phyloP scores from a whole-genome alignment of 2,329 filamentous ascomycete species.

The Aspergillus latus region DNA sequence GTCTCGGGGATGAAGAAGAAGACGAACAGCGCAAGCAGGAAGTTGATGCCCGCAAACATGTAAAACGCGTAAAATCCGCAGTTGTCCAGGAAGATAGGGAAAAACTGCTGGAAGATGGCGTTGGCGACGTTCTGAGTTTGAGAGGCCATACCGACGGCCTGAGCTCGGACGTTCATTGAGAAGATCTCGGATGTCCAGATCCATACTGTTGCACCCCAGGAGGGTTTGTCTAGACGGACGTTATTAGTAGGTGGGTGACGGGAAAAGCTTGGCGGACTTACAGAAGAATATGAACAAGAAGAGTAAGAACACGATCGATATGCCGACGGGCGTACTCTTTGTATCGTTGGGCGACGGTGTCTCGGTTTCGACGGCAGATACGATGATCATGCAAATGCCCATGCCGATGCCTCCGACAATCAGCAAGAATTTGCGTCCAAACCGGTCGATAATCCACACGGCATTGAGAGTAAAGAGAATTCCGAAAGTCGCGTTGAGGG shows the following conservation, averaged over 20 bases:
- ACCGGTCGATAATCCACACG: constrained; percentile 70
- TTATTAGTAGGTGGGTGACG: constrained; percentile 25
- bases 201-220: constrained; percentile 69
- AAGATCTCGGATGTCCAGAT: constrained; percentile 71
- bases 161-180: constrained; percentile 69
- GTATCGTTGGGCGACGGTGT: constrained; percentile 55
- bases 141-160: constrained; percentile 67
- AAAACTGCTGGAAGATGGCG: constrained; percentile 68
- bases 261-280: constrained; percentile 13
- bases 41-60: constrained; percentile 55
- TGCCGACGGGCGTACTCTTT: constrained; percentile 62
- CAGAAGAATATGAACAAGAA: constrained; percentile 61
- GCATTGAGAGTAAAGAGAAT: constrained; percentile 73
- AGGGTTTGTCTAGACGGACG: constrained; percentile 55
- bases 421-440: constrained; percentile 68
- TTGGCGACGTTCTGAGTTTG: constrained; percentile 65
- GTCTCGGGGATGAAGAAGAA: constrained; percentile 56
- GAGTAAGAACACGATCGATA: constrained; percentile 67
- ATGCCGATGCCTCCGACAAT: constrained; percentile 69
- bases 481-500: constrained; percentile 69
- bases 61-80: constrained; percentile 57
- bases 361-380: constrained; percentile 56
- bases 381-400: constrained; percentile 68
- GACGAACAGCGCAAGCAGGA: constrained; percentile 51
- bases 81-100: constrained; percentile 65